Conservation (phyloP, 2,329 filamentous ascomycete species). For the Verticillium nubilum region DNA sequence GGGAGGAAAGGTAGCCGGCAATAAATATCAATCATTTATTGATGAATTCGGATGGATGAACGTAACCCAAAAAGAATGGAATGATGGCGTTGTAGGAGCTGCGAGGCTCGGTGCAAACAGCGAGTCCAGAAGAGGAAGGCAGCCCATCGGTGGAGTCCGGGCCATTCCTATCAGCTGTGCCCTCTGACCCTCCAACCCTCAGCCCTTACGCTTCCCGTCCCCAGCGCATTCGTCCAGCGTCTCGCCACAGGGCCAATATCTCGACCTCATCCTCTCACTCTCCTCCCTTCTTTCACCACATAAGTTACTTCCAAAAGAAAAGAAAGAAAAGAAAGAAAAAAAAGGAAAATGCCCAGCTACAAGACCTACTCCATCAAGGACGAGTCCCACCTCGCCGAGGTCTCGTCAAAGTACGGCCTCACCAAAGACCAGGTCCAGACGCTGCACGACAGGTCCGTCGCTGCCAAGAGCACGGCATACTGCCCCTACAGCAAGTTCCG, state of each 20-base stretch:
- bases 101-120: not conserved
- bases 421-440: constrained; percentile 57
- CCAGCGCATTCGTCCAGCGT: not conserved
- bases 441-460: constrained; percentile 57
- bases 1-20: too few species aligned
- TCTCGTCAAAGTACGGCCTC: constrained; percentile 41
- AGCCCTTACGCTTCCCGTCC: not conserved
- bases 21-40: too few species aligned
- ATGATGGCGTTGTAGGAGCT: not conserved
- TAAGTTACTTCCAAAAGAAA: not conserved
- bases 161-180: not conserved
- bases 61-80: too few species aligned
- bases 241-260: not conserved
- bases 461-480: constrained; percentile 75
- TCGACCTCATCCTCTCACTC: not conserved
- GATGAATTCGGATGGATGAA: too few species aligned
- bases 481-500: constrained; percentile 92
- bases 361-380: constrained; percentile 19
- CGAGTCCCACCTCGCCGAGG: constrained; percentile 11
- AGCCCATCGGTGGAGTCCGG: not conserved
- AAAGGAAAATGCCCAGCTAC: constrained; percentile 7
- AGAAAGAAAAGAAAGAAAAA: not conserved
- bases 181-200: not conserved
- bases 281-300: not conserved
- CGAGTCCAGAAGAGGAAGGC: not conserved